These are phyloP conservation scores for Saturnispora ahearnii DNA, from an alignment of 805 yeast genomes.

Conservation along the genomic window DNA sequence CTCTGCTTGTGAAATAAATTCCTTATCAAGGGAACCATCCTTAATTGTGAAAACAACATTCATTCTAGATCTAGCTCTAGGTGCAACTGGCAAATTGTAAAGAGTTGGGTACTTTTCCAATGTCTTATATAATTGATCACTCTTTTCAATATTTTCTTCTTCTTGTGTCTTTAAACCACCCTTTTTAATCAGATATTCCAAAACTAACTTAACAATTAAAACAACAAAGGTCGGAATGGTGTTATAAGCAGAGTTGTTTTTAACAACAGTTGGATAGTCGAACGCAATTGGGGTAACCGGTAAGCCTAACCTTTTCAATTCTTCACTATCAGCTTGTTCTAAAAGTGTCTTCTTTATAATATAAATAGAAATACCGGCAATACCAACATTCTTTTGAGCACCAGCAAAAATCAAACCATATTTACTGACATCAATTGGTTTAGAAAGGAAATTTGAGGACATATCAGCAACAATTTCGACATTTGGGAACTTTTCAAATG, in stretches of 20 bases:
- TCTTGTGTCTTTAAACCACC: slow-evolving; percentile 73
- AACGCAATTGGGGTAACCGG: slow-evolving; percentile 85
- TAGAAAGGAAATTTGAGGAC: slow-evolving; percentile 87
- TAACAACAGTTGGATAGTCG: slow-evolving; percentile 77
- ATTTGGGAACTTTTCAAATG: slow-evolving; percentile 48
- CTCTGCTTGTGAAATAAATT: slow-evolving; percentile 61
- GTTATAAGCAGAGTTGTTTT: slow-evolving; percentile 88
- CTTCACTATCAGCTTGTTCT: slow-evolving; percentile 55
- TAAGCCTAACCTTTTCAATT: slow-evolving; percentile 47
- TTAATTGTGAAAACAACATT: slow-evolving; percentile 82
- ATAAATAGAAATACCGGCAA: slow-evolving; percentile 90
- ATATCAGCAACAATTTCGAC: slow-evolving; percentile 87
- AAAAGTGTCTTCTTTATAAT: slow-evolving; percentile 77
- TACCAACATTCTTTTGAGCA: slow-evolving; percentile 95
- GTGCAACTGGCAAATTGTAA: slow-evolving; percentile 58
- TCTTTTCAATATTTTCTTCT: slow-evolving; percentile 49
- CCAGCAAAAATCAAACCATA: slow-evolving; percentile 94
- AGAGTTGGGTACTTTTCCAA: slow-evolving; percentile 59
- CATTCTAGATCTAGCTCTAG: slow-evolving; percentile 71
- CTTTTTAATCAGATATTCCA: slow-evolving; percentile 45
- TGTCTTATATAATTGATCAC: slow-evolving; percentile 51
- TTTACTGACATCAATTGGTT: slow-evolving; percentile 68
- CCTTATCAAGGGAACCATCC: slow-evolving; percentile 47
- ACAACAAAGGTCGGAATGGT: slow-evolving; percentile 92
- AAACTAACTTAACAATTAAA: slow-evolving; percentile 74